phyloP scores from a whole-genome alignment of 495 filamentous ascomycete species.

The Bombardia bombarda region DNA sequence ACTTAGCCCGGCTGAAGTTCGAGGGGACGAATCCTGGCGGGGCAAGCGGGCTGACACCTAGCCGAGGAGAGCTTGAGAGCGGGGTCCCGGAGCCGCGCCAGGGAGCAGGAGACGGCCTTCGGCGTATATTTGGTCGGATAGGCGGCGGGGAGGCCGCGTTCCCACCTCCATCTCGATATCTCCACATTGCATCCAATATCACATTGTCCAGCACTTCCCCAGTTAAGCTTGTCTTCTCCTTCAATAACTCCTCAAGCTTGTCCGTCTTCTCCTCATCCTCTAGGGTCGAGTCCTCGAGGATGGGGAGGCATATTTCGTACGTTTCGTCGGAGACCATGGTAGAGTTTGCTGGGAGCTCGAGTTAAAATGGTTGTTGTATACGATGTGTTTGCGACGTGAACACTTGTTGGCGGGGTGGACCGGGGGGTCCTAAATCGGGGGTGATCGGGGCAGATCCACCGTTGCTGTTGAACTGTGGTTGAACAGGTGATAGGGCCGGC shows the following conservation, averaged over 20 bases:
- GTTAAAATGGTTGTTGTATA: too few species aligned
- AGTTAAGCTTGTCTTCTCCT: constrained; percentile 65
- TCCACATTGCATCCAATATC: constrained; percentile 86
- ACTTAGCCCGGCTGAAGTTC: constrained; percentile 62
- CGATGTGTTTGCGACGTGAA: too few species aligned
- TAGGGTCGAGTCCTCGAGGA: constrained; percentile 72
- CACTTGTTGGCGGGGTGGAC: too few species aligned
- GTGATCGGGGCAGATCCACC: too few species aligned
- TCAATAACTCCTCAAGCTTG: constrained; percentile 78
- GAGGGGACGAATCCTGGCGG: constrained; percentile 76
- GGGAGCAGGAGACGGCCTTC: constrained; percentile 83
- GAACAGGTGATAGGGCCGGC: too few species aligned
- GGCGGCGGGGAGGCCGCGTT: constrained; percentile 70
- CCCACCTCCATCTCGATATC: constrained; percentile 70
- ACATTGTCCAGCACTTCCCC: constrained; percentile 83
- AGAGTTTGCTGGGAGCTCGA: not conserved
- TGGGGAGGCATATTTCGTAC: constrained; percentile 80
- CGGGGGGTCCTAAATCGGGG: too few species aligned
- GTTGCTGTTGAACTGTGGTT: too few species aligned
- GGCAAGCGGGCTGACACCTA: constrained; percentile 72
- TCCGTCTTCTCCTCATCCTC: constrained; percentile 96
- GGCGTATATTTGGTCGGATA: constrained; percentile 79
- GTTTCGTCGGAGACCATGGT: constrained; percentile 87
- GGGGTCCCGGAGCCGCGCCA: constrained; percentile 83
- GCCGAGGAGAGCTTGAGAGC: constrained; percentile 62